A percentile compares a stretch with the other conserved stretches of the same genome.
Evolutionary conservation across 1,139 yeast species (phyloP).

Genomic region (Casaregolazyma lundiana): DNA sequence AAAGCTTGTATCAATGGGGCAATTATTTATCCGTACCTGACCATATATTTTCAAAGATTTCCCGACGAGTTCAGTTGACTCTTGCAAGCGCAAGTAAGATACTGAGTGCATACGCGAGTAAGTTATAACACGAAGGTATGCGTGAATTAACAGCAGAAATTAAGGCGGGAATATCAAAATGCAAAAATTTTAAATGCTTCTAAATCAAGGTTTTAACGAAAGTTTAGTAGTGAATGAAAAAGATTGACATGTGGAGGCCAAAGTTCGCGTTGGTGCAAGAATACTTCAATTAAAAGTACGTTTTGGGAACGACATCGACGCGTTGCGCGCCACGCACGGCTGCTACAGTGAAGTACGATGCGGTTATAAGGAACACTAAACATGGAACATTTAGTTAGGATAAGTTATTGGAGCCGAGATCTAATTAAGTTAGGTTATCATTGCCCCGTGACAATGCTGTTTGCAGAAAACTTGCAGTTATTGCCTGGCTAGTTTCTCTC

Average conservation of each 20-base stretch:
- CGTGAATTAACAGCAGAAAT: no score
- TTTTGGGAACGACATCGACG: background rate
- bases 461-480: no score
- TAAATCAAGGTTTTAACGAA: background rate
- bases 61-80: background rate
- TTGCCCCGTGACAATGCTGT: no score
- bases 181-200: no score
- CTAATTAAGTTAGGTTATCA: no score
- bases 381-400: no score
- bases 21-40: constrained; percentile 1
- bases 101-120: background rate
- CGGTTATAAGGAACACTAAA: no score
- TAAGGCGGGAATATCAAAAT: no score
- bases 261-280: background rate
- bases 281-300: background rate
- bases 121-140: no score
- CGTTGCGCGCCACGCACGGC: background rate
- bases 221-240: background rate
- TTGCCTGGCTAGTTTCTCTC: no score
- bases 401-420: no score
- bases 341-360: no score
- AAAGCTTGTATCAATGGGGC: background rate
- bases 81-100: background rate
- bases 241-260: background rate
- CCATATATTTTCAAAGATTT: background rate